Evolutionary conservation across 1,284 basidiomycete species (phyloP).

Genomic region (Phenoliferia sp.): DNA sequence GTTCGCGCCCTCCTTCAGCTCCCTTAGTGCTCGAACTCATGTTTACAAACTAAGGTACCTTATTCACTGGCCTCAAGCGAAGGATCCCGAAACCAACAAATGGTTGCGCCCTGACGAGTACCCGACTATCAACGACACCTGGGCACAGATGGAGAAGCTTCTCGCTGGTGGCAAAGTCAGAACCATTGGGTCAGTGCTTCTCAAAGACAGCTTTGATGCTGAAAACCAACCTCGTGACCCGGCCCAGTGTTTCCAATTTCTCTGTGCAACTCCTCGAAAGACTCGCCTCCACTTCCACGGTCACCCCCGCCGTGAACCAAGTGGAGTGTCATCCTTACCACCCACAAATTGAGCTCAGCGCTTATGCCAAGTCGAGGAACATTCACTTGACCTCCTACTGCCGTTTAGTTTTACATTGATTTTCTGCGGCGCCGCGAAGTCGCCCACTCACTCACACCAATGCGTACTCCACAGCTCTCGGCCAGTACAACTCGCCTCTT

Average conservation of each 20-base stretch:
- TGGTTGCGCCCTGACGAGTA: slow-evolving; percentile 5
- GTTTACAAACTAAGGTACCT: slow-evolving; percentile 36
- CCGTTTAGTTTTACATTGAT: slow-evolving; percentile 72
- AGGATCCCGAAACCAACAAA: slow-evolving; percentile 47
- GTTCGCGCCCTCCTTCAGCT: not conserved
- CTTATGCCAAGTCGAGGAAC: slow-evolving; percentile 60
- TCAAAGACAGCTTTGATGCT: slow-evolving; percentile 47
- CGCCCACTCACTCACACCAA: too few species aligned
- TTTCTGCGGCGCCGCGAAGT: too few species aligned
- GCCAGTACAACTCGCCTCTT: not conserved
- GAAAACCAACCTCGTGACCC: not conserved
- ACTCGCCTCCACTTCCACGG: slow-evolving; percentile 52
- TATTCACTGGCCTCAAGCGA: slow-evolving; percentile 43
- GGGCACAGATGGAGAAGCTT: slow-evolving; percentile 73
- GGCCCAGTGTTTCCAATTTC: slow-evolving; percentile 53
- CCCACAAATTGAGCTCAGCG: slow-evolving; percentile 62
- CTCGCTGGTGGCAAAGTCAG: slow-evolving; percentile 54
- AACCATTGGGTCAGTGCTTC: slow-evolving; percentile 53
- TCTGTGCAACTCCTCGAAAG: slow-evolving; percentile 14
- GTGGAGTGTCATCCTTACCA: slow-evolving; percentile 28
- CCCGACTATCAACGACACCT: slow-evolving; percentile 57
- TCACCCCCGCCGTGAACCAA: slow-evolving; percentile 65
- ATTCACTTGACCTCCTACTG: slow-evolving; percentile 77
- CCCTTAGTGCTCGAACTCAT: not conserved
- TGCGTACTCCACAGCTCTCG: slow-evolving; percentile 1